phyloP scores from a whole-genome alignment of 129 eudicot species.

The Lactuca sativa region DNA sequence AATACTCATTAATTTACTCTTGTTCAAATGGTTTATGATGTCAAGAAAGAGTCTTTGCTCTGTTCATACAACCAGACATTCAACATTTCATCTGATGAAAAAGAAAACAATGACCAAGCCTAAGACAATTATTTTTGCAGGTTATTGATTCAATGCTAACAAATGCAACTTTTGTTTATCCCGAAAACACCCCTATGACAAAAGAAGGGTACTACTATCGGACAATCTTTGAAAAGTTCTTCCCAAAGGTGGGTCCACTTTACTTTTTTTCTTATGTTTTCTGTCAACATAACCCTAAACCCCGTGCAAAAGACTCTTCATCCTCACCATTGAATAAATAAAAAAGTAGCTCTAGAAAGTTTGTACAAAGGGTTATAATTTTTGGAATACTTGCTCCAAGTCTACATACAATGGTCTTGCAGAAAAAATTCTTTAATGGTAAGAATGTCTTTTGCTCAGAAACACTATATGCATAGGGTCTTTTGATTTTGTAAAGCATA shows the following conservation, averaged over 20 bases:
- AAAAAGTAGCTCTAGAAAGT: no score
- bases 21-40: neutral
- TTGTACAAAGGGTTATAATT: no score
- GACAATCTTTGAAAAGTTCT: slow-evolving; percentile 84
- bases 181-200: slow-evolving; percentile 91
- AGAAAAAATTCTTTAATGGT: no score
- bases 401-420: no score
- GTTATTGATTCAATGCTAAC: slow-evolving; percentile 87
- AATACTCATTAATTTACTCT: neutral
- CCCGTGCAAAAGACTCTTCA: no score
- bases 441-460: no score
- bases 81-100: neutral
- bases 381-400: no score
- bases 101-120: neutral
- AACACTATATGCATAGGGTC: no score
- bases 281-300: no score
- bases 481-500: no score
- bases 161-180: slow-evolving; percentile 86
- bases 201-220: slow-evolving; percentile 93
- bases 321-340: no score
- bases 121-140: slow-evolving; percentile 39
- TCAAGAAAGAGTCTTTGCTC: no score
- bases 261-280: neutral
- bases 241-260: slow-evolving; percentile 70
- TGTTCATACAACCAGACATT: neutral